phyloP scores from a whole-genome alignment of 1,139 yeast genomes.

The Pichia sp. region DNA sequence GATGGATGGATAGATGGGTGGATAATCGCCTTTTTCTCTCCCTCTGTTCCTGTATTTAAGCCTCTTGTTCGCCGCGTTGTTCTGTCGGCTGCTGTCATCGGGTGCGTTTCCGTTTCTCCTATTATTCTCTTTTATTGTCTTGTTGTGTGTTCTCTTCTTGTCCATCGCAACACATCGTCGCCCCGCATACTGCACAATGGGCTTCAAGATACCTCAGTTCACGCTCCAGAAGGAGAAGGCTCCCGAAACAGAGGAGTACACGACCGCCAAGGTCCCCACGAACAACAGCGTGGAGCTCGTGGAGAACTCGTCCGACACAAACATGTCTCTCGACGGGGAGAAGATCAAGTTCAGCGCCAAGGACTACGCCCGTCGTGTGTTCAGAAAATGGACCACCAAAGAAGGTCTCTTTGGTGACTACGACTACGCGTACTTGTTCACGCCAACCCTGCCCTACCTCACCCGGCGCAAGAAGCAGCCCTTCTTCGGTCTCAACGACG shows the following conservation, averaged over 20 bases:
- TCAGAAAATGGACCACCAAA: slow-evolving; percentile 45
- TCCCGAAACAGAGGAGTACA: background rate
- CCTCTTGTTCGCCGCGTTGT: no score
- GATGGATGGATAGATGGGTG: no score
- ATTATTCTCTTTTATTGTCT: background rate
- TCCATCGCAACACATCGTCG: background rate
- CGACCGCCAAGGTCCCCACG: background rate
- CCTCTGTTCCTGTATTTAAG: no score
- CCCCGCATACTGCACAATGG: background rate
- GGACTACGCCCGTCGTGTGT: background rate
- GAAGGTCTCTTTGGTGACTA: slow-evolving; percentile 82
- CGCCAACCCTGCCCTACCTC: slow-evolving; percentile 71
- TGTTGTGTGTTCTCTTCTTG: background rate
- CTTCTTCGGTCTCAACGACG: slow-evolving; percentile 73
- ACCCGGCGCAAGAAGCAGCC: slow-evolving; percentile 58
- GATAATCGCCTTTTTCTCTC: no score
- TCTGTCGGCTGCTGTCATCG: no score
- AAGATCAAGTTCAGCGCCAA: background rate
- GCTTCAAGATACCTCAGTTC: slow-evolving; percentile 5
- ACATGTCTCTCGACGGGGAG: background rate
- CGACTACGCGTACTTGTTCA: slow-evolving; percentile 71
- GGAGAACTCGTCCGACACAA: background rate
- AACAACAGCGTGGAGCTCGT: background rate
- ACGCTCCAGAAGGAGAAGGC: background rate
- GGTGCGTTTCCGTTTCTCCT: background rate